phyloP scores from a whole-genome alignment of 257 asterid genomes.

The Mentha longifolia region DNA sequence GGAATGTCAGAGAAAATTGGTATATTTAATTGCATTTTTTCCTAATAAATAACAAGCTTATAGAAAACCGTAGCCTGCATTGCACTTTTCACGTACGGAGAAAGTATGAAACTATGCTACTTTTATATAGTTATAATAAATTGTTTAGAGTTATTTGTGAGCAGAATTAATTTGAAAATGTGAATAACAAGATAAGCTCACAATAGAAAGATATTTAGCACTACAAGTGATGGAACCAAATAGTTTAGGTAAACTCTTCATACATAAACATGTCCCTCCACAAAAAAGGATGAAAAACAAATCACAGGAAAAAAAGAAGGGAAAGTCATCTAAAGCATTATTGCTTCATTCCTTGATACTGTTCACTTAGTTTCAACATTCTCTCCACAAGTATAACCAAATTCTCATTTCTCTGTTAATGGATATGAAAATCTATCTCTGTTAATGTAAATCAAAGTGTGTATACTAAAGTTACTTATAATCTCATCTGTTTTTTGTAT shows the following conservation, averaged over 20 bases:
- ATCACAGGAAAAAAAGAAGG: too few species aligned
- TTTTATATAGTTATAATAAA: too few species aligned
- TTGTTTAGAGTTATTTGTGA: too few species aligned
- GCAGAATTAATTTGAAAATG: too few species aligned
- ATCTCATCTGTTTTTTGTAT: not conserved
- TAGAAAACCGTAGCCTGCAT: too few species aligned
- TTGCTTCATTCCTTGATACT: not conserved
- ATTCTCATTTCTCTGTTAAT: not conserved
- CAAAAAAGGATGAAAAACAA: not conserved
- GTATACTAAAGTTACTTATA: constrained; percentile 3
- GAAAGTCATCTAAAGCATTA: not conserved
- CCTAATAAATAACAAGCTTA: too few species aligned
- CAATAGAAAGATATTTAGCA: not conserved
- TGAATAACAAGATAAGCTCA: not conserved
- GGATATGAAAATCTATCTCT: constrained; percentile 3
- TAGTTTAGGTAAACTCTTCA: not conserved
- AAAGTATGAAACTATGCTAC: too few species aligned
- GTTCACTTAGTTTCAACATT: not conserved
- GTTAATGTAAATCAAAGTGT: not conserved
- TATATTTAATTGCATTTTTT: too few species aligned
- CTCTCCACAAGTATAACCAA: not conserved
- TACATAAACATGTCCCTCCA: not conserved
- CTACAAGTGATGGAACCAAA: not conserved
- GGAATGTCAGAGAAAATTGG: too few species aligned
- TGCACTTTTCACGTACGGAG: too few species aligned